phyloP scores from a whole-genome alignment of 2,329 filamentous ascomycete genomes.

The Sporothrix variecibatus region DNA sequence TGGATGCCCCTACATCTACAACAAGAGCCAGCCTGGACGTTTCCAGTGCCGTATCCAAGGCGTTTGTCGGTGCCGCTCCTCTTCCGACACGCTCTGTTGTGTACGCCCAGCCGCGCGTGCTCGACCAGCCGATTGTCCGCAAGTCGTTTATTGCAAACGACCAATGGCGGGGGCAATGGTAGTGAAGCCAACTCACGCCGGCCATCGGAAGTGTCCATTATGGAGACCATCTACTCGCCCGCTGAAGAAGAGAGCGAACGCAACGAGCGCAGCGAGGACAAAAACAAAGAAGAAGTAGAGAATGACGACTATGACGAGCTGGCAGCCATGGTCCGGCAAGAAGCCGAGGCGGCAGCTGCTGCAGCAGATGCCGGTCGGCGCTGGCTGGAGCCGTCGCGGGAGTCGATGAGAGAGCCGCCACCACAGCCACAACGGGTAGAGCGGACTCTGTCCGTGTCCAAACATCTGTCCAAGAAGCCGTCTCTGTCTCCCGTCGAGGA shows the following conservation, averaged over 20 bases:
- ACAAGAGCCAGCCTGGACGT: neutral
- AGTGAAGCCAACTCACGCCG: neutral
- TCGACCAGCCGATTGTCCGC: constrained; percentile 14
- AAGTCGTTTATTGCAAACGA: constrained; percentile 21
- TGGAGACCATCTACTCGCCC: constrained; percentile 21
- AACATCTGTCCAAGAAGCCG: neutral
- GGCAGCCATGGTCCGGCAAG: constrained; percentile 16
- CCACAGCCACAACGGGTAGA: neutral
- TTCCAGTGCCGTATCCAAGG: neutral
- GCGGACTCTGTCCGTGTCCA: neutral
- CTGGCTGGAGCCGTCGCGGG: constrained; percentile 14
- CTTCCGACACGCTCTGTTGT: constrained; percentile 12
- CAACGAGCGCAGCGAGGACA: neutral
- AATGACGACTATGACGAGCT: neutral
- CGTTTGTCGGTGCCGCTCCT: neutral
- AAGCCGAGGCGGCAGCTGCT: neutral
- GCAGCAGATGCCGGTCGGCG: neutral
- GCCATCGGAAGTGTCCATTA: constrained; percentile 8
- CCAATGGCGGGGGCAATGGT: neutral
- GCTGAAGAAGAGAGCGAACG: neutral
- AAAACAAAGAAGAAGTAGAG: neutral
- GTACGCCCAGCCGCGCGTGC: constrained; percentile 5
- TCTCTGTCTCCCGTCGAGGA: constrained; percentile 7
- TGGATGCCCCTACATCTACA: neutral
- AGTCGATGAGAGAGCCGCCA: neutral